Conservation (phyloP, 176 grass and related monocot genomes). For the Phoenix roebelenii region DNA sequence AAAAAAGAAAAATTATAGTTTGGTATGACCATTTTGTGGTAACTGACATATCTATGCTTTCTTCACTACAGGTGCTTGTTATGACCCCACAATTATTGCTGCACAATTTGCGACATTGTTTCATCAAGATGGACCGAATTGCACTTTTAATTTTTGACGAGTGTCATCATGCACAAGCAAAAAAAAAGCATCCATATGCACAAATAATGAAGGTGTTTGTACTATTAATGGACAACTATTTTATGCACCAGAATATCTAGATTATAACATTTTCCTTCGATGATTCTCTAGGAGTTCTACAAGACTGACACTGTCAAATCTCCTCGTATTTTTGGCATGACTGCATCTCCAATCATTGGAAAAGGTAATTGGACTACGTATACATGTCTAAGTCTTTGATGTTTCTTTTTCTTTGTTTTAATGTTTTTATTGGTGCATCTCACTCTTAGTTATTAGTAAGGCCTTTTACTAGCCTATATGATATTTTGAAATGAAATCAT, state of each 20-base stretch:
- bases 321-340: slow-evolving; percentile 96
- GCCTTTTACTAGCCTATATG: too few species aligned
- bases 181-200: slow-evolving; percentile 73
- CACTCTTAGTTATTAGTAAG: too few species aligned
- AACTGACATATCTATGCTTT: slow-evolving; percentile 25
- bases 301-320: slow-evolving; percentile 25
- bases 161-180: slow-evolving; percentile 83
- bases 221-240: slow-evolving; percentile 6
- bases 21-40: neutral
- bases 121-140: slow-evolving; percentile 65
- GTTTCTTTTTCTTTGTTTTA: neutral
- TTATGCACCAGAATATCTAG: neutral
- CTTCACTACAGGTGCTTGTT: slow-evolving; percentile 62
- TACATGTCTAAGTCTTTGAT: neutral
- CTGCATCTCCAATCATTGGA: slow-evolving; percentile 84
- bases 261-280: slow-evolving; percentile 23
- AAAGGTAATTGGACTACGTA: slow-evolving; percentile 49
- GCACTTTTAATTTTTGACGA: slow-evolving; percentile 90
- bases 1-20: too few species aligned
- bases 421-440: too few species aligned
- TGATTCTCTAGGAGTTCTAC: slow-evolving; percentile 68
- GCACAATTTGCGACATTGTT: slow-evolving; percentile 76
- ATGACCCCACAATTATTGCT: slow-evolving; percentile 93
- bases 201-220: slow-evolving; percentile 84
- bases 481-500: too few species aligned